Base-by-base conservation (phyloP, 441 rosid genomes). In the Populus hybrid region DNA sequence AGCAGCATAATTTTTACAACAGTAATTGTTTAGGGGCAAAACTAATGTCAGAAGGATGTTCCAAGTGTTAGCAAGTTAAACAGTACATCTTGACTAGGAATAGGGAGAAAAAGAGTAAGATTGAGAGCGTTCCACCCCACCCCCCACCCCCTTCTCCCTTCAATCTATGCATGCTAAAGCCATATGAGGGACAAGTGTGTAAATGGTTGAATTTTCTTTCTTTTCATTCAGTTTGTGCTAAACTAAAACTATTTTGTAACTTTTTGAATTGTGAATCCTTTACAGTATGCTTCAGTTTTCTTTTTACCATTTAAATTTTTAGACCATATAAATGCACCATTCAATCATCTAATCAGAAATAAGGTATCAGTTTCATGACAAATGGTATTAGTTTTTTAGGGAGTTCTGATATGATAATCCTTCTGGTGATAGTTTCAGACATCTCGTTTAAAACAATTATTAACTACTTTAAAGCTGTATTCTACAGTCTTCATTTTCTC, bases 361-460 rank as follows among this genome's bases (percentile, higher is more conserved):
- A 61, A 61, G 28, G 66, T 23, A 21, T 10, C 1, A 9, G 2
- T 61, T 9, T 1, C 28, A 61, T 61, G 66, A 61, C 12, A 61
- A 61, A 23, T 61, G 4, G 66, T 68, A 8, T 30, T 68, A 6
- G 28, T 46, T 20, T 68, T 1, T 9, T 16, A 16, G 71, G 38
- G 40, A 34, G 21, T 68, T 34, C n/a, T 34, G 46, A 10, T 68
- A 34, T 34, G 46, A 71, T 32, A 18, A 7, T 35, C 11, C 8
- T 79, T 73, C 32, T 74, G 54, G 54, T 21, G 46, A 70, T 50
- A 50, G 61, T 36, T 70, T 75, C 50, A 32, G 59, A n/a, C 32
- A 46, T 61, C 14, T 8, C 38, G 23, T 40, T 78, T 34, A 23
- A 61, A 61, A 6, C 34, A 18, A 16, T 23, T 12, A 59, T 61